Evolutionary conservation across 352 stramenopile genomes (phyloP).

Genomic region (Globisporangium recalcitrans): DNA sequence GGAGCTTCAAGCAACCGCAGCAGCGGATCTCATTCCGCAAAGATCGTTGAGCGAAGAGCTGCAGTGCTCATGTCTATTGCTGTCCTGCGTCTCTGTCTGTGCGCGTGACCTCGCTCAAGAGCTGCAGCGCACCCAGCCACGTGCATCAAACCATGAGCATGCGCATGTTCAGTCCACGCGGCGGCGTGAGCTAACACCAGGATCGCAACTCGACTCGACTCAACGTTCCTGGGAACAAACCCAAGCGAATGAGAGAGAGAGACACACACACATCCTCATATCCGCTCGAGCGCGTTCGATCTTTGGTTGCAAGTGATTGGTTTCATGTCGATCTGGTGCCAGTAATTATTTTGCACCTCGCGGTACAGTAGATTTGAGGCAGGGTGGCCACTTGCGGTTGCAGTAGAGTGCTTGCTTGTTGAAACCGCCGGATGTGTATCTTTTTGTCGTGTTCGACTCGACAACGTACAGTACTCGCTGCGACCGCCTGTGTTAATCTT

Average conservation of each 20-base stretch:
- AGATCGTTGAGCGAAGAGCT: constrained; percentile 1
- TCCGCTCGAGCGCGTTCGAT: no score
- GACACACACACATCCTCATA: background rate
- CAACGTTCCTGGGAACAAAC: background rate
- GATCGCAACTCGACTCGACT: background rate
- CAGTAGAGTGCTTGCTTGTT: background rate
- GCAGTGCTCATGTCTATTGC: background rate
- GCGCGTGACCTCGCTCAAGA: background rate
- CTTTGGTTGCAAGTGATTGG: no score
- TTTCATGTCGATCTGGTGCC: background rate
- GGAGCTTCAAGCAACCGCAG: background rate
- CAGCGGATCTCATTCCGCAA: background rate
- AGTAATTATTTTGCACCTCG: background rate
- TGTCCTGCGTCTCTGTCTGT: background rate
- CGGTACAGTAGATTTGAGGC: background rate
- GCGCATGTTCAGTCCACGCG: background rate
- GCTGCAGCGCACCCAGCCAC: no score
- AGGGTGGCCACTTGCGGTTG: background rate
- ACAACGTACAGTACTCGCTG: background rate
- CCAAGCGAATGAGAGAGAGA: background rate
- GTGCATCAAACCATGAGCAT: background rate
- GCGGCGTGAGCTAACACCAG: background rate
- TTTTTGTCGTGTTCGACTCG: background rate
- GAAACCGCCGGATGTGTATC: background rate
- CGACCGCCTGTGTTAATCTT: background rate